Evolutionary conservation across 495 filamentous ascomycete genomes (phyloP), one percentile per base, ranked within the genome.

Genomic region (Penicillium crystallinum): DNA sequence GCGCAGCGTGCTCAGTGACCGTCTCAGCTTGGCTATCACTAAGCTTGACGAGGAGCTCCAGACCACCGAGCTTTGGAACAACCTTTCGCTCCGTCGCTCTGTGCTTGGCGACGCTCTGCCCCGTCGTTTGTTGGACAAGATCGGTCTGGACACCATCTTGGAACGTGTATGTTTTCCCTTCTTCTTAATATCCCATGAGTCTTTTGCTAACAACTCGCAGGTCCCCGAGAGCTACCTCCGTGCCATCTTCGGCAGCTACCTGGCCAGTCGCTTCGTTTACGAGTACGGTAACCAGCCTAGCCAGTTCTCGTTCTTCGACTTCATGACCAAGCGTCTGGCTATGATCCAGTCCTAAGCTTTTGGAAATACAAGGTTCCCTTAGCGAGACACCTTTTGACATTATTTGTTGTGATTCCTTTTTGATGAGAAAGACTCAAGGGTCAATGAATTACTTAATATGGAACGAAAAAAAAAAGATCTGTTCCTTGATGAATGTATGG

Each of bases 221-320:
- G 91, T 98, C 30, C 93, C 93, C 2, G 87, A 95, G 48, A 88
- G 85, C 63, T 98, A 98, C 60, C 82, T 98, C 37, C 82, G 90
- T 41, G 84, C 92, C 41, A 97, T 98, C 65, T 98, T 98, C 66
- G 93, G 93, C 54, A 93, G 88, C 63, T 95, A 91, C 73, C 74
- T 98, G 55, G 93, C 93, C 25, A 92, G 88, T 61, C 84, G 93
- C 17, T 98, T 98, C 68, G 89, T 98, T 25, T 98, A 98, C 69
- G 80, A 93, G 66, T 90, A 88, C 68, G 93, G 93, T 65, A 92
- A 90, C 73, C 81, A 79, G 56, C 91, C 93, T 4, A 92, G 85
- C 76, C 95, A 97, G 64, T 97, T 98, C 74, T 89, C 93, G 7
- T 98, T 98, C 80, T 98, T 96, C 72, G 88, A 95, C 60, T 98